These are phyloP conservation scores for Trichoderma sp. DNA, from an alignment of 2,329 filamentous ascomycete genomes.

Conservation along the genomic window DNA sequence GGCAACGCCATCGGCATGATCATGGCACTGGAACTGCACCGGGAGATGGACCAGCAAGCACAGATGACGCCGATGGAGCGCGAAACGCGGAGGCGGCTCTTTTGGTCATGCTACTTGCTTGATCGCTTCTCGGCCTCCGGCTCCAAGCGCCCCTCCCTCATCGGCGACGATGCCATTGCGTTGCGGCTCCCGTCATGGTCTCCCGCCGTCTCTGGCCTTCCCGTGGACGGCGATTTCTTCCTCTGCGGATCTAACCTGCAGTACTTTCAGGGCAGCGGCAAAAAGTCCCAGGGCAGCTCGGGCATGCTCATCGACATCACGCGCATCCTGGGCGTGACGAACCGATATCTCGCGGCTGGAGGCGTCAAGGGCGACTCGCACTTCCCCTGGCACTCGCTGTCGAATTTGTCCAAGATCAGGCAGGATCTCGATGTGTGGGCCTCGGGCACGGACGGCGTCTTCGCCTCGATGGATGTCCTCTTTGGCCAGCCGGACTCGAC, in stretches of 20 bases:
- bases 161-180: slow-evolving; percentile 74
- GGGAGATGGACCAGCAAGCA: slow-evolving; percentile 67
- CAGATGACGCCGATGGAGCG: slow-evolving; percentile 68
- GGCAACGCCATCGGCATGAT: slow-evolving; percentile 68
- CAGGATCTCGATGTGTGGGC: slow-evolving; percentile 86
- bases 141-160: slow-evolving; percentile 78
- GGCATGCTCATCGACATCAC: slow-evolving; percentile 84
- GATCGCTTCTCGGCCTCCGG: slow-evolving; percentile 83
- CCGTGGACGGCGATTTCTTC: slow-evolving; percentile 78
- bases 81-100: slow-evolving; percentile 76
- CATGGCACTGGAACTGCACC: slow-evolving; percentile 77
- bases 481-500: slow-evolving; percentile 80
- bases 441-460: slow-evolving; percentile 76
- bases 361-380: slow-evolving; percentile 88
- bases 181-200: slow-evolving; percentile 76
- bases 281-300: slow-evolving; percentile 72
- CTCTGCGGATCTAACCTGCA: slow-evolving; percentile 77
- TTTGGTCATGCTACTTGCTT: slow-evolving; percentile 87
- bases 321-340: slow-evolving; percentile 79
- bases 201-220: slow-evolving; percentile 60
- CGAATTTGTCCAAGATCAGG: slow-evolving; percentile 81
- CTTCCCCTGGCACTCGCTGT: slow-evolving; percentile 87
- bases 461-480: slow-evolving; percentile 72
- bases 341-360: slow-evolving; percentile 79
- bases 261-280: slow-evolving; percentile 68